Evolutionary conservation across 805 yeast genomes (phyloP), one percentile per base, ranked within the genome.

Genomic region (Candida dajiaensis): DNA sequence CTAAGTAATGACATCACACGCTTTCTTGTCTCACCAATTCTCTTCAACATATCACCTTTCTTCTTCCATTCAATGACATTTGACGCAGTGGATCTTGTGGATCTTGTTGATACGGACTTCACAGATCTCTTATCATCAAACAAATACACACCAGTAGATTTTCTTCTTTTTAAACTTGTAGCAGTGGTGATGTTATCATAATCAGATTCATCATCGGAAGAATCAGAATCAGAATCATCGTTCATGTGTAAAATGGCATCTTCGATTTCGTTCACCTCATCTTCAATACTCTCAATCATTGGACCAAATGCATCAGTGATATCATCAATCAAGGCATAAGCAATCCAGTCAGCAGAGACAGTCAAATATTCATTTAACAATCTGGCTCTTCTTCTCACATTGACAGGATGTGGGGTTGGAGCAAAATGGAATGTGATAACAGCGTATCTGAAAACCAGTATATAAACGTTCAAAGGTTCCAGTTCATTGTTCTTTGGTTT

Each of bases 271-370:
- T 89, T 89, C 20, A 94, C 98, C 58, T 94, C 99, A 49, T 83
- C 89, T 61, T 94, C 98, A 44, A 94, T 90, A 41, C 92, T 79
- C 48, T 88, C 95, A 51, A 94, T 90, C 84, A 94, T 80, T 3
- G 99, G 99, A 1, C 95, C 98, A 71, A 88, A 94, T 0, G 95
- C 95, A 71, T 94, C 99, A 0, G 97, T 92, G 52, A 94, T 88
- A 63, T 94, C 98, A 69, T 94, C 99, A 56, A 94, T 88, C 52
- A 94, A 69, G 0, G 98, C 98, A 67, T 94, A 94, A 1, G 97
- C 92, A 40, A 94, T 84, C 99, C 99, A 94, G 64, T 94, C 98
- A 0, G 97, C 81, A 3, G 92, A 80, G 6, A 94, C 96, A 2
- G 87, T 88, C 50, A 94, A 70, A 60, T 90, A 92, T 63, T 94